Evolutionary conservation across 805 yeast genomes (phyloP).

Genomic region (Schwanniomyces pseudopolymorphus): DNA sequence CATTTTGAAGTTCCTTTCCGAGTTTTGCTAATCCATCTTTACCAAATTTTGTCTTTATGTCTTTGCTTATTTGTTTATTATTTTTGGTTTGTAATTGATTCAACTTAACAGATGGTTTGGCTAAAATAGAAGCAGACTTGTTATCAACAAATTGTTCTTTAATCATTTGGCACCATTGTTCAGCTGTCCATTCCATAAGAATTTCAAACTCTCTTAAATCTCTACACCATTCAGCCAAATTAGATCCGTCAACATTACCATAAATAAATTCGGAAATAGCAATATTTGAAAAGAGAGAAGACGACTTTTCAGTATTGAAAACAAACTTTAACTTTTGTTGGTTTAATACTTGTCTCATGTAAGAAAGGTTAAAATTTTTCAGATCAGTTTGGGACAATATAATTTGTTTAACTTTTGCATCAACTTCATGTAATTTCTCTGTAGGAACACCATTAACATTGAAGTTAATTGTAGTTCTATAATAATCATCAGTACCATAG

Average conservation of each 20-base stretch:
- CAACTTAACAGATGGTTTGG: conserved; percentile 65
- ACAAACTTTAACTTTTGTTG: conserved; percentile 63
- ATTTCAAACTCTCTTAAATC: conserved; percentile 59
- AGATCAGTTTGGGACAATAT: conserved; percentile 52
- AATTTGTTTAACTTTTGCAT: conserved; percentile 47
- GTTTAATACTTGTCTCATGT: conserved; percentile 67
- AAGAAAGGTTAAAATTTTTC: conserved; percentile 55
- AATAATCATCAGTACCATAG: conserved; percentile 72
- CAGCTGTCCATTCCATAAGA: conserved; percentile 58
- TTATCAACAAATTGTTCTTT: conserved; percentile 56
- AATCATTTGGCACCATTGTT: conserved; percentile 66
- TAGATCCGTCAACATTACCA: conserved; percentile 62
- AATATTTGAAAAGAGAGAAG: conserved; percentile 59
- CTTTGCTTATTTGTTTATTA: conserved; percentile 47
- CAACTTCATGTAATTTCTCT: conserved; percentile 55
- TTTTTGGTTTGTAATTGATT: conserved; percentile 54
- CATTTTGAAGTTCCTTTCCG: conserved; percentile 52
- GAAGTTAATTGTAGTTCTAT: conserved; percentile 57
- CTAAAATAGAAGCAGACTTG: conserved; percentile 64
- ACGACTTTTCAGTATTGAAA: conserved; percentile 60
- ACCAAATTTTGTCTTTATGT: conserved; percentile 56
- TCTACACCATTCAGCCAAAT: conserved; percentile 54
- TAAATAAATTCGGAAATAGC: conserved; percentile 81
- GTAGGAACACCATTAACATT: conserved; percentile 75
- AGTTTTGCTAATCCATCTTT: conserved; percentile 57